Evolutionary conservation across 352 stramenopile species (phyloP), one percentile per base, ranked within the genome.

Genomic region (Pythium rhizo-oryzae): DNA sequence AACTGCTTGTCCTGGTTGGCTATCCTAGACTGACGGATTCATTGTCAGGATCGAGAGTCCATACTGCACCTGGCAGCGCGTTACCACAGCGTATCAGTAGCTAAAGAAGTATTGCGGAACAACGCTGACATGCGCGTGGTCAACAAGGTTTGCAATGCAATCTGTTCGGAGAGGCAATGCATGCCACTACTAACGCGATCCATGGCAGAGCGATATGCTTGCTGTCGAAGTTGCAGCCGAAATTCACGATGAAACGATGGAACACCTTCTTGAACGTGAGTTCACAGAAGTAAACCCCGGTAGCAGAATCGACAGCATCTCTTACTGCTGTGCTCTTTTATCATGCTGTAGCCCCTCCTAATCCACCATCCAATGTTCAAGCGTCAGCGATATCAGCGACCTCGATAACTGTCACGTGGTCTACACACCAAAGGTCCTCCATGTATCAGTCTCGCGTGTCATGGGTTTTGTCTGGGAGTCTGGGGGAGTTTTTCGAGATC

Each of bases 191-290:
- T 19, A 15, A 41, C 51, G 37, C 11, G 8, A 25, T 59, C 3
- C 11, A 25, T 37, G 33, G 28, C 49, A 89, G 81, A 43, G 72
- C 23, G 70, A 69, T 12, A 76, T 84, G 62, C 71, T 70, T 12
- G 72, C 81, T 4, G 77, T 82, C 49, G 75, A 82, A 35, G 59
- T 89, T n/a, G 78, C 78, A 23, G 67, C 62, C 1, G 81, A 89
- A 11, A 21, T 80, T 19, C 67, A 80, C 39, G 71, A 79, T 19
- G 61, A 67, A 13, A 47, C 59, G 13, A 78, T 89, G 44, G 59
- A 78, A 33, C 70, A 62, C n/a, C 57, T 87, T 3, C 72, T 89
- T 0, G 75, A 89, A 67, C 78, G 81, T 87, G 44, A 51, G 69
- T 74, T 12, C 15, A 12, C 7, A 6, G 41, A 21, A n/a, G 13